Evolutionary conservation across 345 rosid genomes (phyloP), one percentile per base, ranked within the genome.

Genomic region (Eucalyptus melliodora): DNA sequence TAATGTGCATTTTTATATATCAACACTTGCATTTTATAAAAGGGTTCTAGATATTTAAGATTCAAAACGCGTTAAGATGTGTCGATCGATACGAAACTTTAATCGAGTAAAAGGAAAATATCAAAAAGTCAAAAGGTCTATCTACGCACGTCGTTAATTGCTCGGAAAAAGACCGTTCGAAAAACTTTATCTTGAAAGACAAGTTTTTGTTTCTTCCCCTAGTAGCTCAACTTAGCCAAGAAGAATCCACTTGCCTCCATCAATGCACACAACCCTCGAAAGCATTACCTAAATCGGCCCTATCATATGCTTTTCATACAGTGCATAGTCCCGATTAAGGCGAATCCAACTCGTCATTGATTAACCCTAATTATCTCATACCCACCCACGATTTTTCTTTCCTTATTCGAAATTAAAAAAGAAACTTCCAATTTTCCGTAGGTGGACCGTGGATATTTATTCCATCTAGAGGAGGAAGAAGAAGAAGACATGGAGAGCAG

Each of bases 51-150:
- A 11, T 26, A 27, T 60, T 60, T 60, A 2, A 12, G 0, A 60
- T 26, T 27, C 7, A 60, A 26, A 60, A 60, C 16, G 16, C 16
- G 8, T 12, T 0, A 12, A 60, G 8, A 60, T 0, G 16, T 60
- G 31, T 27, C 2, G 0, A 27, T 60, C 2, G 15, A 56, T 56
- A 23, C 11, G 10, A n/a, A 15, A n/a, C 37, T 4, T 16, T 7
- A n/a, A 65, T 0, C 0, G 2, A n/a, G 3, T 7, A 30, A n/a
- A n/a, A 65, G 31, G 7, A 60, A 65, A n/a, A 65, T 6, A 16
- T 1, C 0, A 7, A 30, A n/a, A 16, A 65, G 21, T n/a, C 31
- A 62, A n/a, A 65, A n/a, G 17, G 19, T 65, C 16, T 8, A n/a
- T n/a, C 19, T 4, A n/a, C 5, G 5, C 6, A 65, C 10, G 3